A percentile compares a stretch with the other conserved stretches of the same genome.
Conservation (phyloP, 345 rosid genomes). For the Sisymbrium irio region DNA sequence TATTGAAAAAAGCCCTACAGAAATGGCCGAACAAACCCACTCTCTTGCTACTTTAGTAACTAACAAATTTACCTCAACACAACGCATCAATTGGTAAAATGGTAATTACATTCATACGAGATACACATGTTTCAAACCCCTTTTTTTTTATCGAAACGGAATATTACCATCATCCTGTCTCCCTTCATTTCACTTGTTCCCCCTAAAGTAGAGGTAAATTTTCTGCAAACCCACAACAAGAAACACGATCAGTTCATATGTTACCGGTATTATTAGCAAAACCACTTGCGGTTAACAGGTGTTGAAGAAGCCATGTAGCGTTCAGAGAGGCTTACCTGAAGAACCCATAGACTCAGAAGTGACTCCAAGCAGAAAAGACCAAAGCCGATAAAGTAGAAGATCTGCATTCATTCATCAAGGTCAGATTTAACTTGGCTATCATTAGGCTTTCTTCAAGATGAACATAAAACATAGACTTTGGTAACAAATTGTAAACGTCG, state of each 20-base stretch:
- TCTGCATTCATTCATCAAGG: constrained; percentile 44
- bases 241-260: not conserved
- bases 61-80: constrained; percentile 26
- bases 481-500: not conserved
- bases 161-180: constrained; percentile 16
- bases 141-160: not conserved
- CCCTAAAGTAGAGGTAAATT: constrained; percentile 80
- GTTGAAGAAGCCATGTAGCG: not conserved
- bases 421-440: not conserved
- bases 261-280: not conserved
- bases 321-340: constrained; percentile 58
- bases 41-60: constrained; percentile 18
- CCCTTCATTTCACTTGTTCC: constrained; percentile 50
- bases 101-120: constrained; percentile 35
- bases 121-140: constrained; percentile 17
- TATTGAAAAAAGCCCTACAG: constrained; percentile 1
- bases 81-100: constrained; percentile 17
- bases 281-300: not conserved
- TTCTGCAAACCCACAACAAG: constrained; percentile 51
- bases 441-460: not conserved
- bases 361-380: constrained; percentile 89
- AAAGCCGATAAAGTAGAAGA: constrained; percentile 87
- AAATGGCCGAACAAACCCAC: constrained; percentile 28
- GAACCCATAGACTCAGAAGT: constrained; percentile 92
- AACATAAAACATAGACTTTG: not conserved